Evolutionary conservation across 2,329 filamentous ascomycete species (phyloP), one percentile per base, ranked within the genome.

Genomic region (Tolypocladium pustulatum): DNA sequence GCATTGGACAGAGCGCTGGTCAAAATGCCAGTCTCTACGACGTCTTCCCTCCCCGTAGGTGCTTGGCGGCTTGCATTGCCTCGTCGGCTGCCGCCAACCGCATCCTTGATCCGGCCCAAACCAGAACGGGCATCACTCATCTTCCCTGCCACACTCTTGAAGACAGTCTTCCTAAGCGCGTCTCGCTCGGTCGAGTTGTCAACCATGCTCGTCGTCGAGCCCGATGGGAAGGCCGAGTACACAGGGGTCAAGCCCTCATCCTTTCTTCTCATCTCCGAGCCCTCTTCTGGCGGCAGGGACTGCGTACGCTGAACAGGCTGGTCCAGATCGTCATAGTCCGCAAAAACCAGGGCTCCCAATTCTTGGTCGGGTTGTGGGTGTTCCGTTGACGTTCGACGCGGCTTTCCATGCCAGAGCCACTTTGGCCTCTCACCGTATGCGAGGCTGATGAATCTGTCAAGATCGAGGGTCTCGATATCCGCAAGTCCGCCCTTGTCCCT

Each of bases 331-430:
- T 73, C 82, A n/a, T 85, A 83, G 63, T 81, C 82, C 37, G 80
- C 80, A 58, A 87, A 82, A 1, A 81, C 70, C 15, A 79, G 72
- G 51, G 75, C 75, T 27, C 69, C 68, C 59, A 78, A 69, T 20
- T 83, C 79, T 15, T 78, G 72, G 3, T 77, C 73, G 54, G 74
- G 76, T 5, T 80, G 78, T 54, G 75, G 73, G n/a, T 76, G 73
- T 10, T 80, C 77, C 2, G 72, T 66, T 2, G 71, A 71, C 3
- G 76, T 81, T 68, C 93, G 91, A 61, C 87, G 85, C 41, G 90
- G 83, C 71, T 96, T 97, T 20, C 93, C 94, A 61, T 90, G 82
- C 94, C 94, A 99, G 2, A 99, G 79, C 91, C 92, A 97, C 71
- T 96, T 96, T 20, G 90, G 81, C 58, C 89, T 84, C 69, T 94